Percentiles rank a stretch among this genome's conserved stretches.
These are phyloP conservation scores for Hypoxylon sp. DNA, from an alignment of 2,329 filamentous ascomycete genomes.

Conservation along the genomic window DNA sequence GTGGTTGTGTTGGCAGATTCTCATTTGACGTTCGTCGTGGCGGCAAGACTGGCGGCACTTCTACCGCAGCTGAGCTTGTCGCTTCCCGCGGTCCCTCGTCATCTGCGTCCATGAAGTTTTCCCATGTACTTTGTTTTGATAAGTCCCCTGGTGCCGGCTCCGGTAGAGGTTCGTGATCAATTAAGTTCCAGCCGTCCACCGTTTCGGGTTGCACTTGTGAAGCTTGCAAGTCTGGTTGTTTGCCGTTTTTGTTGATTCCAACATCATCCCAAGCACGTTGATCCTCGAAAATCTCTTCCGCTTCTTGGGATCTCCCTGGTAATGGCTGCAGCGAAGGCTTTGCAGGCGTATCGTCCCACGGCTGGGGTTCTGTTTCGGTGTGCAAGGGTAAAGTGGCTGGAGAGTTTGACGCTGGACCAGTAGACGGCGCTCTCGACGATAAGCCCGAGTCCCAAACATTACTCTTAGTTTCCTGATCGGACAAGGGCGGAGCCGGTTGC, in stretches of 20 bases:
- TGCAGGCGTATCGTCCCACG: conserved; percentile 57
- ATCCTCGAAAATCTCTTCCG: conserved; percentile 57
- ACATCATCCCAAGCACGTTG: conserved; percentile 66
- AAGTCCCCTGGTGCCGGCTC: conserved; percentile 51
- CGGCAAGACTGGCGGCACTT: conserved; percentile 56
- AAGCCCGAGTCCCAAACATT: conserved; percentile 56
- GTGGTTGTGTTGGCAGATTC: conserved; percentile 52
- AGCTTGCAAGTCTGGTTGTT: conserved; percentile 51
- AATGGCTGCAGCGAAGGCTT: conserved; percentile 45
- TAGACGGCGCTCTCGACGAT: conserved; percentile 52
- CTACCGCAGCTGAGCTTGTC: conserved; percentile 14
- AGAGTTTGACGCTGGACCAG: conserved; percentile 49
- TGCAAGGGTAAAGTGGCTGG: conserved; percentile 56
- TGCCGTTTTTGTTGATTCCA: conserved; percentile 58
- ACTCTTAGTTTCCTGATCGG: conserved; percentile 51
- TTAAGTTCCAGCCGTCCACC: conserved; percentile 65
- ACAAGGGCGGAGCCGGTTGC: conserved; percentile 47
- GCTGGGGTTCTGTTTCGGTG: conserved; percentile 56
- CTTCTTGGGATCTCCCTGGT: conserved; percentile 45
- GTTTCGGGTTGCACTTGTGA: conserved; percentile 43
- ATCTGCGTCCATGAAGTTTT: conserved; percentile 53
- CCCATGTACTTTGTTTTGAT: conserved; percentile 56
- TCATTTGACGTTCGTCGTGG: conserved; percentile 52
- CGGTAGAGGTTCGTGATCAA: conserved; percentile 58
- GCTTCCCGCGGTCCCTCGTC: conserved; percentile 48